A percentile compares a stretch with the other conserved stretches of the same genome.
Conservation (phyloP, 208 protist species). For the Angomonas deanei region DNA sequence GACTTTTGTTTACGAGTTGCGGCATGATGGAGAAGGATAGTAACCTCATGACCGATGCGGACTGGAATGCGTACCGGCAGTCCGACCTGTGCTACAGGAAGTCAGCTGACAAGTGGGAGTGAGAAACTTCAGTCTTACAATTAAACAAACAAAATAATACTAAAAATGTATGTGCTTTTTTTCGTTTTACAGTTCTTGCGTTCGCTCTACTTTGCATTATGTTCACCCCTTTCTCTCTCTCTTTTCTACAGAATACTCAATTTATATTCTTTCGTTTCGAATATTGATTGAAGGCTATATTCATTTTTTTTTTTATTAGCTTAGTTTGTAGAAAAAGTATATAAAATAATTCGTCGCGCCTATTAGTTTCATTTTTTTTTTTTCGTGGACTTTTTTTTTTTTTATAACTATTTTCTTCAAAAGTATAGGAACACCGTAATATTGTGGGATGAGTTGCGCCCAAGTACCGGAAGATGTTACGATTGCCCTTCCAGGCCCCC, state of each 20-base stretch:
- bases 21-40: neutral
- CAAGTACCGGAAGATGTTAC: no score
- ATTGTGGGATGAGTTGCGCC: neutral
- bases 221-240: no score
- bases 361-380: neutral
- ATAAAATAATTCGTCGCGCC: neutral
- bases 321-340: neutral
- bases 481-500: neutral
- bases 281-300: neutral
- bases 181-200: neutral
- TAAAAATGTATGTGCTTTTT: neutral
- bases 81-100: no score
- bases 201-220: conserved; percentile 7
- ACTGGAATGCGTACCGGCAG: neutral
- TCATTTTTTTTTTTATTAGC: conserved; percentile 2
- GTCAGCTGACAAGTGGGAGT: no score
- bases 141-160: no score
- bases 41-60: neutral
- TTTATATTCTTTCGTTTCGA: no score
- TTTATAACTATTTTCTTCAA: conserved; percentile 1
- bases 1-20: neutral
- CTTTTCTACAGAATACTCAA: no score
- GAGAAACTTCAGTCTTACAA: no score
- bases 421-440: neutral
- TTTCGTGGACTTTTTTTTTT: conserved; percentile 1